These are phyloP conservation scores for Peronospora destructor DNA, from an alignment of 352 stramenopile genomes.

Conservation along the genomic window DNA sequence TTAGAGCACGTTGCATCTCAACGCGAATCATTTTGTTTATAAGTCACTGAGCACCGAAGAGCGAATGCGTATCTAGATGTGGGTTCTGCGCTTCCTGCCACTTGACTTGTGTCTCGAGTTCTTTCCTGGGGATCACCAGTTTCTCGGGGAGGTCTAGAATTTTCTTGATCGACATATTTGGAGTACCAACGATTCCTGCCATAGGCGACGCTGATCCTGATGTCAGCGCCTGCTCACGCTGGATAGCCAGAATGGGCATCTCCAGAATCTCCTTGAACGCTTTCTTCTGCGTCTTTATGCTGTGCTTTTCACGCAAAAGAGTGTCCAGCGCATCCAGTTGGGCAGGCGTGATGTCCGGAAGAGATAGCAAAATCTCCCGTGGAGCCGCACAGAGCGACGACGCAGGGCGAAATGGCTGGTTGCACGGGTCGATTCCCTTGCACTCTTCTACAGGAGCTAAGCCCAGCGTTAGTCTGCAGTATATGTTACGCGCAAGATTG, in stretches of 20 bases:
- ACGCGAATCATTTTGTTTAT: too few species aligned
- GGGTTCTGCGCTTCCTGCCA: constrained; percentile 43
- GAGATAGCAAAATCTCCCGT: constrained; percentile 50
- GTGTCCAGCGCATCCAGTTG: constrained; percentile 46
- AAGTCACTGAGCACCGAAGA: constrained; percentile 37
- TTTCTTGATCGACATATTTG: constrained; percentile 32
- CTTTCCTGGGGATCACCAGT: constrained; percentile 50
- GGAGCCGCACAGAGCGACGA: constrained; percentile 39
- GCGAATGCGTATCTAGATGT: constrained; percentile 41
- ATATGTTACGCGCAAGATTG: constrained; percentile 79
- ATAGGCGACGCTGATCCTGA: constrained; percentile 32
- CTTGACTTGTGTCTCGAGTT: constrained; percentile 39
- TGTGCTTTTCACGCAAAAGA: constrained; percentile 63
- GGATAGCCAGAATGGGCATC: constrained; percentile 49
- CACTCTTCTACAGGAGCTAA: constrained; percentile 68
- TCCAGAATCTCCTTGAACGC: constrained; percentile 75
- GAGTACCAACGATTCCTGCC: constrained; percentile 18
- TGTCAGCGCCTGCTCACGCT: constrained; percentile 30
- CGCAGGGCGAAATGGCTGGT: constrained; percentile 48
- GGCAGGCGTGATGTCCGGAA: constrained; percentile 38
- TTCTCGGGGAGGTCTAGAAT: constrained; percentile 66
- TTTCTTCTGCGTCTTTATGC: constrained; percentile 79
- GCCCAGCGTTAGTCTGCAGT: constrained; percentile 59
- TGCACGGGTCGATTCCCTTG: constrained; percentile 75
- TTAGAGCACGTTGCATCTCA: too few species aligned